phyloP scores from a whole-genome alignment of 1,284 basidiomycete species.

The Malassezia arunalokei region DNA sequence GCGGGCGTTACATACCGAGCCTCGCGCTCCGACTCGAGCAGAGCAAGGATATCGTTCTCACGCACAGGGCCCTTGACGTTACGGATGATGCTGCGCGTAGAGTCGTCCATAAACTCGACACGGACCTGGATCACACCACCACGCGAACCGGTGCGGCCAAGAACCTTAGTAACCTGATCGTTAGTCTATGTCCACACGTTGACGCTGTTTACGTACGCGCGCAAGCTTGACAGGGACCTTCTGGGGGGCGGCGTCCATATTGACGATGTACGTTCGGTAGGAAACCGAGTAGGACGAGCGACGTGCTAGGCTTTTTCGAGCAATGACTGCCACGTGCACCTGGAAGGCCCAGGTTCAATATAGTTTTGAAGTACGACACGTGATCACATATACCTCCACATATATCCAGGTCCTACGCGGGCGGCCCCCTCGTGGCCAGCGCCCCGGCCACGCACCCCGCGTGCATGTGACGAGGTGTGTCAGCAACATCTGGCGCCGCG shows the following conservation, averaged over 20 bases:
- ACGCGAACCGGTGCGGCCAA: slow-evolving; percentile 96
- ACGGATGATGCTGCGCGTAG: slow-evolving; percentile 87
- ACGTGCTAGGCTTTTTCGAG: slow-evolving; percentile 1
- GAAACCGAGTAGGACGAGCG: background rate
- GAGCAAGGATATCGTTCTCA: slow-evolving; percentile 89
- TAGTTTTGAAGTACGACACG: slow-evolving; percentile 14
- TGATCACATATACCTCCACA: background rate
- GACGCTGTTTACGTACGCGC: slow-evolving; percentile 11
- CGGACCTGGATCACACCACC: slow-evolving; percentile 99
- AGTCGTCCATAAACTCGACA: slow-evolving; percentile 99
- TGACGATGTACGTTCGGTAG: background rate
- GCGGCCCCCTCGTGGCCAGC: background rate
- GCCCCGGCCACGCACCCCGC: background rate
- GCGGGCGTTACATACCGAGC: slow-evolving; percentile 63
- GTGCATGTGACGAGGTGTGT: background rate
- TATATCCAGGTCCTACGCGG: background rate
- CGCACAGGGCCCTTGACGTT: slow-evolving; percentile 98
- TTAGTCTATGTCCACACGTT: background rate
- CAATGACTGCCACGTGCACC: slow-evolving; percentile 1
- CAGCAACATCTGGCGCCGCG: too few relatives aligned
- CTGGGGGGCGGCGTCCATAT: slow-evolving; percentile 13
- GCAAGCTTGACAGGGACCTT: slow-evolving; percentile 19
- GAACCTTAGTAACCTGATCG: slow-evolving; percentile 57
- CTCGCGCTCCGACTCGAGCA: slow-evolving; percentile 98
- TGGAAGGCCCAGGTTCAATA: background rate